phyloP scores from a whole-genome alignment of 2,329 filamentous ascomycete genomes.

The Scedosporium apiospermum region DNA sequence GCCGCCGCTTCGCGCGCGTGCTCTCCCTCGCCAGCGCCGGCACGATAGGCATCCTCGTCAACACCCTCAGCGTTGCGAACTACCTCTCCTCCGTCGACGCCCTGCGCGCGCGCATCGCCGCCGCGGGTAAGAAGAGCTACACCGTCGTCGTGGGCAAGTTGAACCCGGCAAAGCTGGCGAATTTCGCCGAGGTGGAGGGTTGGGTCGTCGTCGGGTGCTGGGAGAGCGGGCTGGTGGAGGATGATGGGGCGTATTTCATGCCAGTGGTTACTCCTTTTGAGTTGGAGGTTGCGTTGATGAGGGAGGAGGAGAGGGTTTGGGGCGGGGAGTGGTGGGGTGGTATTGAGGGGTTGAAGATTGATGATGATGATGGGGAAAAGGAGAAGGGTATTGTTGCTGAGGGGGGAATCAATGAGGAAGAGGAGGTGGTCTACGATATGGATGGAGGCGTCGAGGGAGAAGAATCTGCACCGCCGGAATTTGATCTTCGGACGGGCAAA shows the following conservation, averaged over 20 bases:
- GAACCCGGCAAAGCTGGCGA: slow-evolving; percentile 90
- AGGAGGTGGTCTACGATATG: slow-evolving; percentile 18
- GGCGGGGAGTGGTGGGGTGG: slow-evolving; percentile 82
- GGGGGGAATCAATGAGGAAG: slow-evolving; percentile 15
- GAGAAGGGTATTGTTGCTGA: slow-evolving; percentile 11
- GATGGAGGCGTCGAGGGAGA: slow-evolving; percentile 45
- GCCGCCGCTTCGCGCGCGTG: slow-evolving; percentile 80
- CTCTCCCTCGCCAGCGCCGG: slow-evolving; percentile 70
- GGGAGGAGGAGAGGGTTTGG: slow-evolving; percentile 72
- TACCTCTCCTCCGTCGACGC: slow-evolving; percentile 74
- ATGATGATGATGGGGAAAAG: slow-evolving; percentile 16
- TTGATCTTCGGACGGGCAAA: slow-evolving; percentile 80
- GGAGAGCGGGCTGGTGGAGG: slow-evolving; percentile 90
- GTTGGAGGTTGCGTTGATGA: slow-evolving; percentile 65
- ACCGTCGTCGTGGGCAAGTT: slow-evolving; percentile 94
- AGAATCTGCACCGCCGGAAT: slow-evolving; percentile 77
- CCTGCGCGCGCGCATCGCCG: slow-evolving; percentile 62
- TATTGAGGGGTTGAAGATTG: slow-evolving; percentile 59
- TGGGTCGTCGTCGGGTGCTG: slow-evolving; percentile 98
- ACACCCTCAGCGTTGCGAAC: slow-evolving; percentile 86
- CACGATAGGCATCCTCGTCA: slow-evolving; percentile 89
- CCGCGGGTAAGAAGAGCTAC: slow-evolving; percentile 87
- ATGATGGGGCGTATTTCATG: slow-evolving; percentile 70
- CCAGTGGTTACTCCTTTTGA: slow-evolving; percentile 95
- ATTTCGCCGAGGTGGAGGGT: slow-evolving; percentile 89